Conservation (phyloP, 768 basidiomycete genomes). For the Daedaleopsis sinensis region DNA sequence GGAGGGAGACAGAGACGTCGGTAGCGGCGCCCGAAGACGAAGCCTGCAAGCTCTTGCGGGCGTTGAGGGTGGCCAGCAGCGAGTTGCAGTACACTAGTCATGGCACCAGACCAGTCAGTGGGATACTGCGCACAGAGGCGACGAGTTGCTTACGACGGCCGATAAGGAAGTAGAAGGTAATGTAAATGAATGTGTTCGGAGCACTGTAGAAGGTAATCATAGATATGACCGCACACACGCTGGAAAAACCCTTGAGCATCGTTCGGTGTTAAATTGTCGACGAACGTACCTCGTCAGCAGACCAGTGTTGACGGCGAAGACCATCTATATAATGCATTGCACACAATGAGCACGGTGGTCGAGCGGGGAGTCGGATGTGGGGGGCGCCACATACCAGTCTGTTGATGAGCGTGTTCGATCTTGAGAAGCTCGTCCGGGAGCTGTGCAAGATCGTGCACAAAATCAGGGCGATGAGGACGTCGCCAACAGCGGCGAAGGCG, state of each 20-base stretch:
- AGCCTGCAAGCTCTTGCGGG: constrained; percentile 32
- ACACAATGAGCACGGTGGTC: no score
- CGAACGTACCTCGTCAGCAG: constrained; percentile 39
- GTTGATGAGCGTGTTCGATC: constrained; percentile 49
- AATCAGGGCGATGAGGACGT: constrained; percentile 51
- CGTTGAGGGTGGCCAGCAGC: constrained; percentile 55
- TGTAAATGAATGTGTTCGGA: constrained; percentile 56
- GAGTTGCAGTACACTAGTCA: constrained; percentile 57
- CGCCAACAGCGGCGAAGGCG: constrained; percentile 50
- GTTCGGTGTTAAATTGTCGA: background rate
- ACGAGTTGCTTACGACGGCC: constrained; percentile 44
- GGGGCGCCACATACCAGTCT: constrained; percentile 29
- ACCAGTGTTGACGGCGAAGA: constrained; percentile 46
- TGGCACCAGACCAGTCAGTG: background rate
- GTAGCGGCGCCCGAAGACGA: background rate
- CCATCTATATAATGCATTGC: constrained; percentile 30
- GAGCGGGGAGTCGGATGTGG: no score
- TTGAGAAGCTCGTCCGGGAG: constrained; percentile 55
- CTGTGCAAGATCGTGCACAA: constrained; percentile 52
- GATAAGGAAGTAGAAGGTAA: constrained; percentile 59
- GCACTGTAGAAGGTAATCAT: constrained; percentile 47
- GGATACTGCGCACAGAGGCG: background rate
- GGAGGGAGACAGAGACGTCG: constrained; percentile 19
- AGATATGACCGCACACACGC: constrained; percentile 45
- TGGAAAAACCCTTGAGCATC: background rate